Conservation (phyloP, 768 basidiomycete genomes). For the Lentinus brumalis region DNA sequence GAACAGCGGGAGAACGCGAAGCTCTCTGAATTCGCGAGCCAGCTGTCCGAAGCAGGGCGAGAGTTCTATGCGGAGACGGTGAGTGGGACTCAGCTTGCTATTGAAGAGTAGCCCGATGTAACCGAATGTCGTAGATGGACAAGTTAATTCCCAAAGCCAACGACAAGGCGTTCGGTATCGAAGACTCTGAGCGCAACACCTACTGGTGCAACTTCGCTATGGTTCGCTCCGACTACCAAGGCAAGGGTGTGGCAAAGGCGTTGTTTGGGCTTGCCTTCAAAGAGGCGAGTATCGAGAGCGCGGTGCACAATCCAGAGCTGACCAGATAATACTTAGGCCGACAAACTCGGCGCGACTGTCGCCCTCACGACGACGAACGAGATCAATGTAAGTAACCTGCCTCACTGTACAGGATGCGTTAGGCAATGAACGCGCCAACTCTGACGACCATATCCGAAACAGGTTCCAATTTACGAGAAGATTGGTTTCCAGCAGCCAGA, state of each 20-base stretch:
- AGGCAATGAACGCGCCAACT: not conserved
- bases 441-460: not conserved
- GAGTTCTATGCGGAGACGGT: slow-evolving; percentile 8
- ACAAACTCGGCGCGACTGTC: slow-evolving; percentile 4
- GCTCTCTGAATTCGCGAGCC: slow-evolving; percentile 7
- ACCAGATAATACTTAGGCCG: slow-evolving; percentile 5
- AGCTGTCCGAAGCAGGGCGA: slow-evolving; percentile 6
- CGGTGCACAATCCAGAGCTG: not conserved
- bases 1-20: slow-evolving; percentile 14
- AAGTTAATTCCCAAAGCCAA: not conserved
- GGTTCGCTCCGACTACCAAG: slow-evolving; percentile 16
- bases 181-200: slow-evolving; percentile 8
- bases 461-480: slow-evolving; percentile 6
- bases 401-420: no score
- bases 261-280: slow-evolving; percentile 11
- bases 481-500: slow-evolving; percentile 2
- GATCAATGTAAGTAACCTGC: slow-evolving; percentile 10
- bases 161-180: not conserved
- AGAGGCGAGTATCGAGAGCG: not conserved
- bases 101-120: no score
- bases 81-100: not conserved
- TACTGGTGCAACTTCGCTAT: slow-evolving; percentile 21
- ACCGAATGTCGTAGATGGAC: not conserved
- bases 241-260: slow-evolving; percentile 15
- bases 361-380: slow-evolving; percentile 15